Evolutionary conservation across 768 basidiomycete species (phyloP).

Genomic region (Suillus occidentalis): DNA sequence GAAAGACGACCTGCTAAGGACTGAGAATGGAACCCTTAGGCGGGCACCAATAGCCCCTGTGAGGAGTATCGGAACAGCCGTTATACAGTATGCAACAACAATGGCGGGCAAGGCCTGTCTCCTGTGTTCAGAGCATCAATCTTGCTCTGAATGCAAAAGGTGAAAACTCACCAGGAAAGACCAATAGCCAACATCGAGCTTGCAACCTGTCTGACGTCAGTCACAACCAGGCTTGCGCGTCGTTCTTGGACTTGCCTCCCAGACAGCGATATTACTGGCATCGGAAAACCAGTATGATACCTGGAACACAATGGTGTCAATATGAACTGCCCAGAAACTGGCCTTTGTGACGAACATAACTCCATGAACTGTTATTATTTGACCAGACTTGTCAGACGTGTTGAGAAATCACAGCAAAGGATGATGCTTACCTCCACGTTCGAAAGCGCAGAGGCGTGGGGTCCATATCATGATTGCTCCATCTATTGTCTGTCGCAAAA

Average conservation of each 20-base stretch:
- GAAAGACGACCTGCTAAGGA: slow-evolving; percentile 83
- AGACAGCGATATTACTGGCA: slow-evolving; percentile 43
- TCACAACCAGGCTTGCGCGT: neutral
- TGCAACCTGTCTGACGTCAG: slow-evolving; percentile 38
- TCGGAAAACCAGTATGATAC: slow-evolving; percentile 33
- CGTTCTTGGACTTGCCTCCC: slow-evolving; percentile 28
- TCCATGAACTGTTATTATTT: no score
- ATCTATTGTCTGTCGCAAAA: slow-evolving; percentile 58
- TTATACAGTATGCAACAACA: slow-evolving; percentile 69
- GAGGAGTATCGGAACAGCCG: slow-evolving; percentile 69
- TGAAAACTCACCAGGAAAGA: slow-evolving; percentile 54
- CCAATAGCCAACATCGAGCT: slow-evolving; percentile 76
- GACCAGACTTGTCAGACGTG: neutral
- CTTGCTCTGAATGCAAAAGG: neutral
- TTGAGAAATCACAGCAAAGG: neutral
- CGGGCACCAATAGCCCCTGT: slow-evolving; percentile 81
- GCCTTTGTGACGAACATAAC: slow-evolving; percentile 62
- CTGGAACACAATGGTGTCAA: slow-evolving; percentile 25
- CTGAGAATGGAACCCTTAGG: slow-evolving; percentile 71
- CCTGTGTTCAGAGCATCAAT: slow-evolving; percentile 35
- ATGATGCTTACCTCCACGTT: slow-evolving; percentile 53
- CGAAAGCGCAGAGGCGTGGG: slow-evolving; percentile 58
- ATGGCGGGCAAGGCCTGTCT: slow-evolving; percentile 68
- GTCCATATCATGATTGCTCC: slow-evolving; percentile 79
- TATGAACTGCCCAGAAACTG: slow-evolving; percentile 26